Evolutionary conservation across 257 asterid species (phyloP).

Genomic region (Osmanthus fragrans): DNA sequence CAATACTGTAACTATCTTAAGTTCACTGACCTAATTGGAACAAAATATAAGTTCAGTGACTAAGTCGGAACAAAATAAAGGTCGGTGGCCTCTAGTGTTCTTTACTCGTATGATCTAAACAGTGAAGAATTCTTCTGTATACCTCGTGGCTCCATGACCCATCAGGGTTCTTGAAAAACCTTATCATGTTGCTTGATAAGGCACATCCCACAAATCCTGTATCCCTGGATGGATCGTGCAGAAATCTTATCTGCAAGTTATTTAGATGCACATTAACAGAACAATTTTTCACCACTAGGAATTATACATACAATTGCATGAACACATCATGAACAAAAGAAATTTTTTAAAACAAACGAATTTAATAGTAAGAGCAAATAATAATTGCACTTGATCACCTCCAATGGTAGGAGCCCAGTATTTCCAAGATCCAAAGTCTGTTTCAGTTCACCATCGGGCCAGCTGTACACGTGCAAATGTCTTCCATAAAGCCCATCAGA

Average conservation of each 20-base stretch:
- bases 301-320: not conserved
- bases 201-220: slow-evolving; percentile 95
- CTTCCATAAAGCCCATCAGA: slow-evolving; percentile 84
- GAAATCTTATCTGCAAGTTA: slow-evolving; percentile 64
- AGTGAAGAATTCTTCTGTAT: slow-evolving; percentile 1
- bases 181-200: slow-evolving; percentile 77
- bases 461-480: slow-evolving; percentile 87
- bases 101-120: not conserved
- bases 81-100: not conserved
- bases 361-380: not conserved
- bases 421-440: slow-evolving; percentile 94
- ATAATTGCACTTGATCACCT: slow-evolving; percentile 42
- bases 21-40: no score
- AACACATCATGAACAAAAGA: not conserved
- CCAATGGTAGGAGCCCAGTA: slow-evolving; percentile 87
- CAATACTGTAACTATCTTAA: no score
- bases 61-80: no score
- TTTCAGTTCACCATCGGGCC: slow-evolving; percentile 94
- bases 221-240: slow-evolving; percentile 87
- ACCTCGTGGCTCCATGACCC: slow-evolving; percentile 94
- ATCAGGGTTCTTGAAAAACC: slow-evolving; percentile 81
- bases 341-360: not conserved
- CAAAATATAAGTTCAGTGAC: no score
- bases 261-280: not conserved
- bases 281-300: not conserved